These are phyloP conservation scores for Miscanthus lutarioriparius DNA, from an alignment of 176 grass and related monocot species.

Conservation along the genomic window DNA sequence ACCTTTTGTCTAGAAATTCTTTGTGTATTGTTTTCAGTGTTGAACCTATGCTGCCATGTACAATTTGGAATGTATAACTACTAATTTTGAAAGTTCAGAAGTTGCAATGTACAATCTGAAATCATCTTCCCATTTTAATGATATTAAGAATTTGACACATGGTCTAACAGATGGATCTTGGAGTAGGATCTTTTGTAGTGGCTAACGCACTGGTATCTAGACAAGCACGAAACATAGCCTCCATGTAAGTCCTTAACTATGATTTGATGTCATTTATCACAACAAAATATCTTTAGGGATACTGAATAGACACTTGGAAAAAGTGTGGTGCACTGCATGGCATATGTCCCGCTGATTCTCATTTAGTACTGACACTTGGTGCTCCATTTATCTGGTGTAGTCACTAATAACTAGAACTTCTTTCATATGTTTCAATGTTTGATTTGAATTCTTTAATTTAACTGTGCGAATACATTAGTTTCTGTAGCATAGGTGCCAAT, in stretches of 20 bases:
- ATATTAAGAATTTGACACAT: slow-evolving; percentile 38
- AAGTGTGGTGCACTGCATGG: not conserved
- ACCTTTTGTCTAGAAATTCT: not conserved
- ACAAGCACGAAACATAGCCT: slow-evolving; percentile 66
- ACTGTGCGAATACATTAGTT: slow-evolving; percentile 5
- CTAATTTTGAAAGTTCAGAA: slow-evolving; percentile 31
- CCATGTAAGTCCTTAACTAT: slow-evolving; percentile 50
- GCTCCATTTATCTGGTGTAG: slow-evolving; percentile 10
- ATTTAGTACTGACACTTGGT: slow-evolving; percentile 12
- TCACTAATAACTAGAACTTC: not conserved
- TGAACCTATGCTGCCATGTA: not conserved
- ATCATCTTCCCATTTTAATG: slow-evolving; percentile 20
- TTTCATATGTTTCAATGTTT: slow-evolving; percentile 16
- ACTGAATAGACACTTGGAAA: not conserved
- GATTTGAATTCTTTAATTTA: slow-evolving; percentile 14
- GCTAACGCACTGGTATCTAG: slow-evolving; percentile 87
- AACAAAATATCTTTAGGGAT: slow-evolving; percentile 20
- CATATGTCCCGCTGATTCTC: not conserved
- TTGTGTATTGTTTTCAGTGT: not conserved
- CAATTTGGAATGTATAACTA: not conserved
- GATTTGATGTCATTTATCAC: not conserved
- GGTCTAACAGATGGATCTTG: slow-evolving; percentile 91
- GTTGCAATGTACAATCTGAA: slow-evolving; percentile 11
- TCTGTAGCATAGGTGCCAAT: not conserved
- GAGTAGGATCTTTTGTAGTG: slow-evolving; percentile 95